These are phyloP conservation scores for Solanum sitiens DNA, from an alignment of 257 asterid genomes.

Conservation along the genomic window DNA sequence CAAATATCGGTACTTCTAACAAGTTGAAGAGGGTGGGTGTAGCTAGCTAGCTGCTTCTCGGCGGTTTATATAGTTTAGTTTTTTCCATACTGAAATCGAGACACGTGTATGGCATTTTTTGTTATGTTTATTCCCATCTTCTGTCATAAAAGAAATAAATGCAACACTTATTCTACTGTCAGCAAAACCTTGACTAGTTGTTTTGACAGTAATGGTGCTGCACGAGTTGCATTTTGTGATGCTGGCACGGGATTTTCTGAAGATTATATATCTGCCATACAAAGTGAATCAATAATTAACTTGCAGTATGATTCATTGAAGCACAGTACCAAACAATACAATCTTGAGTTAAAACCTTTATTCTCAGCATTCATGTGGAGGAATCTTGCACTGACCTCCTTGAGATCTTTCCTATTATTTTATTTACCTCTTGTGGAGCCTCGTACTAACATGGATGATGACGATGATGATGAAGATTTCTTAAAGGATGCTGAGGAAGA, in stretches of 20 bases:
- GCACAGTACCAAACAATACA: conserved; percentile 46
- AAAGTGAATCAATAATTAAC: conserved; percentile 22
- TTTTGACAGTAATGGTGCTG: conserved; percentile 30
- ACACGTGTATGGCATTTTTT: background rate
- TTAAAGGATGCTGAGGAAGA: conserved; percentile 41
- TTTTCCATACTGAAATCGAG: background rate
- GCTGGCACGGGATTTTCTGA: conserved; percentile 47
- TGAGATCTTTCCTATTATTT: conserved; percentile 67
- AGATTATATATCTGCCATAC: conserved; percentile 30
- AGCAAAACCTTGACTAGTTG: background rate
- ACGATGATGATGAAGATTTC: conserved; percentile 61
- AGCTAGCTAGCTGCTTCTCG: background rate
- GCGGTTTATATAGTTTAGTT: background rate
- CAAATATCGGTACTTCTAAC: background rate
- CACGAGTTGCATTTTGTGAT: conserved; percentile 49
- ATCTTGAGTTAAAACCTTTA: conserved; percentile 58
- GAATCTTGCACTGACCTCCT: conserved; percentile 50
- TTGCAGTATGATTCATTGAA: conserved; percentile 23
- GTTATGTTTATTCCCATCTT: background rate
- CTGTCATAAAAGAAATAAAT: background rate
- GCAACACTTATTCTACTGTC: background rate
- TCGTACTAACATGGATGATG: conserved; percentile 34
- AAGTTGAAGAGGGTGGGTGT: background rate
- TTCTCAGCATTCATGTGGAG: conserved; percentile 88
- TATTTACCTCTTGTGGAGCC: conserved; percentile 92